Base-by-base conservation (phyloP, 495 filamentous ascomycete species). In the Gamarada debralockiae region DNA sequence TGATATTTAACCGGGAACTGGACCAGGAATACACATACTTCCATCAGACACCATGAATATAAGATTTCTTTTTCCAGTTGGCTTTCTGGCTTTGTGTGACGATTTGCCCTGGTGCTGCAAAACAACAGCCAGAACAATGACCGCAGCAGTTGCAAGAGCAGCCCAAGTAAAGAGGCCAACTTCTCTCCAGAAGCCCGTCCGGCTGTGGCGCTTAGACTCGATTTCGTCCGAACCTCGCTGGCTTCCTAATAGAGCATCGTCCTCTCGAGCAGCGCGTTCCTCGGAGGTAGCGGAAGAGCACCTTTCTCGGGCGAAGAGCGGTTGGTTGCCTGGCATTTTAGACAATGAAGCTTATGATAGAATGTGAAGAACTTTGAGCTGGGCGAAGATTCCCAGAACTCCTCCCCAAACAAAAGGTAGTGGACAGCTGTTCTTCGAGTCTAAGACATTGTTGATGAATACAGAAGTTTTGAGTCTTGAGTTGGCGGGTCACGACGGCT, bases 11-110 rank as follows among this genome's bases (percentile, higher is more conserved):
- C 15, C 14, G 18, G 36, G n/a, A 39, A 39, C n/a, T 18, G 1
- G n/a, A 40, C 7, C 15, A 36, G n/a, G 17, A 40, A 40, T 8
- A 40, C n/a, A 40, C 37, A 18, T n/a, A 40, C 37, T 97, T 50
- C 92, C 93, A 64, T 98, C 93, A 0, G 89, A 95, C 8, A 98
- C 95, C 95, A 98, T 97, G 74, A 98, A 97, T 54, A 98, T 85
- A 34, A 97, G 69, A 63, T 97, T 98, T 21, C 86, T 77, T 70
- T 97, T 98, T 13, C 87, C 86, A 41, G 46, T 58, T 27, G 33
- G 29, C 27, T 51, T 52, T 37, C 57, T 27, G 36, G 23, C 17
- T 46, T 53, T 37, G 37, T 45, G 25, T 58, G 36, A 41, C n/a
- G 53, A 59, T 41, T 65, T 62, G 23, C 67, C 70, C 29, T 77